Conservation (phyloP, 495 filamentous ascomycete genomes). For the Halenospora varia region DNA sequence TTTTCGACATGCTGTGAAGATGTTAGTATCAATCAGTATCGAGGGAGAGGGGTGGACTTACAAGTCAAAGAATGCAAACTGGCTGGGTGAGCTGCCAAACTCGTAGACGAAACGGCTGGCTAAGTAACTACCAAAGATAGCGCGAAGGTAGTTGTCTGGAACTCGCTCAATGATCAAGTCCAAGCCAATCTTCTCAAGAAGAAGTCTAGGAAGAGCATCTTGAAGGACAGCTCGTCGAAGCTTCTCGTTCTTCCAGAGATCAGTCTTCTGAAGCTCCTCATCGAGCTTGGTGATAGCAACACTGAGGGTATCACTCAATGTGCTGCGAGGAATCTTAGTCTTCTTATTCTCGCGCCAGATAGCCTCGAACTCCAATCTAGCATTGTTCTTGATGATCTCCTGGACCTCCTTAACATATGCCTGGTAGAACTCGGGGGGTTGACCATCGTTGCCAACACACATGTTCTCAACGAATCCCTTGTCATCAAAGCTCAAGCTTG, state of each 20-base stretch:
- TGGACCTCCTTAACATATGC: conserved; percentile 92
- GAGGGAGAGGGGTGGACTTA: conserved; percentile 44
- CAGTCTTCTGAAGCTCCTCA: conserved; percentile 88
- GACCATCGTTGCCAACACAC: conserved; percentile 78
- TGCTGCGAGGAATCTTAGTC: conserved; percentile 72
- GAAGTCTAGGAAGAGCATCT: conserved; percentile 80
- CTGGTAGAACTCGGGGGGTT: conserved; percentile 83
- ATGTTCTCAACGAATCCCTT: conserved; percentile 84
- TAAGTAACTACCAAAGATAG: conserved; percentile 94
- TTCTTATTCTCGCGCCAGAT: conserved; percentile 92
- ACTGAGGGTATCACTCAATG: conserved; percentile 84
- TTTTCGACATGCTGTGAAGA: conserved; percentile 49
- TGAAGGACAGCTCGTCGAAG: conserved; percentile 74
- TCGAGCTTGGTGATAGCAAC: conserved; percentile 90
- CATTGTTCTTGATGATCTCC: conserved; percentile 81
- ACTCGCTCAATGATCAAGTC: conserved; percentile 85
- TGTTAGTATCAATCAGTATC: background rate
- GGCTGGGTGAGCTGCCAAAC: conserved; percentile 85
- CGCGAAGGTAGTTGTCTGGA: conserved; percentile 84
- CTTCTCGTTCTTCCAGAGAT: conserved; percentile 80
- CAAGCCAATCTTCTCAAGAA: conserved; percentile 86
- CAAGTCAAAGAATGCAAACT: conserved; percentile 99
- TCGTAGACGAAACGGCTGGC: conserved; percentile 95
- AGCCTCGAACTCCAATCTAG: conserved; percentile 90
- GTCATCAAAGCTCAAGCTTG: conserved; percentile 91